phyloP scores from a whole-genome alignment of 2,329 filamentous ascomycete genomes.

The Fusarium udum region DNA sequence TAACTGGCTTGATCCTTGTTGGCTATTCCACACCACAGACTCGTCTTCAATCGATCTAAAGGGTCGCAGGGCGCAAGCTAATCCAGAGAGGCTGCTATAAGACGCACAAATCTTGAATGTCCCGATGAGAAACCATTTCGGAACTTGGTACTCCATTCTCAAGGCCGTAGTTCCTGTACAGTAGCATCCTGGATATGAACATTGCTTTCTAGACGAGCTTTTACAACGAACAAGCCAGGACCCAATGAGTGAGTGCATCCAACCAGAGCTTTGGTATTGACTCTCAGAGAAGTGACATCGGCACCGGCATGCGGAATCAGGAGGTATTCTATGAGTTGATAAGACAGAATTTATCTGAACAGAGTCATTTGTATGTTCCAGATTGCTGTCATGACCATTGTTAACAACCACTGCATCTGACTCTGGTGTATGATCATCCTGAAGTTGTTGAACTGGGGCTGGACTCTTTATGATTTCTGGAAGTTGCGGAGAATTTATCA shows the following conservation, averaged over 20 bases:
- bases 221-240: slow-evolving; percentile 18
- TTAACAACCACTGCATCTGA: accelerated
- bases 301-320: background rate
- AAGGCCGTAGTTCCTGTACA: background rate
- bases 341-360: background rate
- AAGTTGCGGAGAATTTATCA: background rate
- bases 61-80: slow-evolving; percentile 10
- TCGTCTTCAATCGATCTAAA: accelerated
- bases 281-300: slow-evolving; percentile 7
- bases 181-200: background rate
- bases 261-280: background rate
- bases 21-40: accelerated
- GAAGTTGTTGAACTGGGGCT: background rate
- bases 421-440: no score
- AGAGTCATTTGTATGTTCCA: accelerated
- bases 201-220: background rate
- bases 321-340: accelerated
- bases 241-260: slow-evolving; percentile 9
- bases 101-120: background rate
- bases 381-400: accelerated
- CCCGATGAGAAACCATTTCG: slow-evolving; percentile 9
- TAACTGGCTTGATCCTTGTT: background rate
- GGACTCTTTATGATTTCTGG: background rate
- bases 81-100: background rate
- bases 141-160: slow-evolving; percentile 15